Conservation (phyloP, 2,329 filamentous ascomycete genomes). For the Lecanicillium sp. region DNA sequence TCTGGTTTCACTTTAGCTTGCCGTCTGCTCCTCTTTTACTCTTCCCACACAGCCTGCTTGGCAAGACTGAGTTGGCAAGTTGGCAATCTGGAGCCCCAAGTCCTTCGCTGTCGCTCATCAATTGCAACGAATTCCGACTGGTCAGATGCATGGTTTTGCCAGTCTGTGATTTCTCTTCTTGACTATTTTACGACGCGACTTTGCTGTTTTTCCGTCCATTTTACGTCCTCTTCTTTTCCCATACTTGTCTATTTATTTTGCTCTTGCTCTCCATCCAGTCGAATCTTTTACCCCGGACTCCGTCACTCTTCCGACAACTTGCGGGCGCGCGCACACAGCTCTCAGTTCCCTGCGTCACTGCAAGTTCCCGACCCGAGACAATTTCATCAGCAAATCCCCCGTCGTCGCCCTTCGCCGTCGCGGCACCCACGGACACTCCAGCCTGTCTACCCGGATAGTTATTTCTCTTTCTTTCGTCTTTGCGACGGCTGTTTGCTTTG, state of each 20-base stretch:
- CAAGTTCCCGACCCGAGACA: constrained; percentile 1
- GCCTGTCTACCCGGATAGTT: neutral
- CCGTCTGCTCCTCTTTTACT: neutral
- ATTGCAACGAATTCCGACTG: neutral
- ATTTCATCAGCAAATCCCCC: constrained; percentile 2
- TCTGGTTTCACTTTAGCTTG: constrained; percentile 2
- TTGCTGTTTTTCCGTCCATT: neutral
- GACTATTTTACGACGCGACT: neutral
- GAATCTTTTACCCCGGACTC: neutral
- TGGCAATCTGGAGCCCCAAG: too few relatives aligned
- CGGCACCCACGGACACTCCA: neutral
- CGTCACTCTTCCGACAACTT: neutral
- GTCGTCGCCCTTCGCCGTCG: too few relatives aligned
- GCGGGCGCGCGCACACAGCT: neutral
- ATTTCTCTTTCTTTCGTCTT: too few relatives aligned
- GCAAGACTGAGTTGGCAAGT: too few relatives aligned
- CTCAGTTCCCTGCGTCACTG: constrained; percentile 4
- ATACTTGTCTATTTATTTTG: neutral
- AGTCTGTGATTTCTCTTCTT: neutral
- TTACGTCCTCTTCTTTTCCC: neutral
- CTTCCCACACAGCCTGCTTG: too few relatives aligned
- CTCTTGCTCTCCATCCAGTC: neutral
- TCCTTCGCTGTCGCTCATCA: neutral
- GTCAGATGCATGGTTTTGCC: constrained; percentile 1
- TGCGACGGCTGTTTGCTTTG: too few relatives aligned